Percentiles rank a stretch among this genome's conserved stretches.
phyloP scores from a whole-genome alignment of 2,329 filamentous ascomycete species.

The Arthrinium puccinioides region DNA sequence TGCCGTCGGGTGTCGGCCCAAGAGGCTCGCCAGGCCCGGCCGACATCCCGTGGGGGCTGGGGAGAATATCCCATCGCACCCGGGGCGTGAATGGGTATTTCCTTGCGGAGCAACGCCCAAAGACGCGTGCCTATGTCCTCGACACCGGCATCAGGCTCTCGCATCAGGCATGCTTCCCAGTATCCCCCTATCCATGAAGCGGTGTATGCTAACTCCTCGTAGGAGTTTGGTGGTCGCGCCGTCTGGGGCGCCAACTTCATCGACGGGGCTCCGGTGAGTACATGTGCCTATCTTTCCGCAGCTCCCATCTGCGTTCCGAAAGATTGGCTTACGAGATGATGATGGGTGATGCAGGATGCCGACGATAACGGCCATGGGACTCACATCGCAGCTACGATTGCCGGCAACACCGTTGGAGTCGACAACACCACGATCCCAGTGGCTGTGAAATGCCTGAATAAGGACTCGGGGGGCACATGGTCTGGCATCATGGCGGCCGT shows the following conservation, averaged over 20 bases:
- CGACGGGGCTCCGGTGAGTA: constrained; percentile 11
- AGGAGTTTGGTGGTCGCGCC: constrained; percentile 19
- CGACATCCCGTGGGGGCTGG: constrained; percentile 16
- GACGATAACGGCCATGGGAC: constrained; percentile 21
- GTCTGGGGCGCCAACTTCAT: constrained; percentile 18
- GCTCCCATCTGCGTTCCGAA: too few relatives aligned
- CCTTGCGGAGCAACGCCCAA: constrained; percentile 6
- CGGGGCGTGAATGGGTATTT: constrained; percentile 11
- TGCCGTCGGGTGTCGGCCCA: too few relatives aligned
- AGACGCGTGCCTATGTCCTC: constrained; percentile 16
- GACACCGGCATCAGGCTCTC: constrained; percentile 18
- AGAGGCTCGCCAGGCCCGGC: too few relatives aligned
- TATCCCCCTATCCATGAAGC: too few relatives aligned
- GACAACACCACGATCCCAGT: constrained; percentile 18
- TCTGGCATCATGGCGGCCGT: constrained; percentile 16
- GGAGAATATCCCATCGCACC: constrained; percentile 17
- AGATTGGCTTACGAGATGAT: not conserved
- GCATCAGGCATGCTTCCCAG: constrained; percentile 16
- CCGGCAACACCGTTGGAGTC: constrained; percentile 17
- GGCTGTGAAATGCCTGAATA: constrained; percentile 17
- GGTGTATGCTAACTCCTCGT: too few relatives aligned
- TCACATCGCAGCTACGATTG: constrained; percentile 17
- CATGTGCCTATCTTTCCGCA: too few relatives aligned
- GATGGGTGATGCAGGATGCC: constrained; percentile 8
- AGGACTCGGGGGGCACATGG: constrained; percentile 10